phyloP scores from a whole-genome alignment of 2,329 filamentous ascomycete genomes.

The Monosporascus cannonballus region DNA sequence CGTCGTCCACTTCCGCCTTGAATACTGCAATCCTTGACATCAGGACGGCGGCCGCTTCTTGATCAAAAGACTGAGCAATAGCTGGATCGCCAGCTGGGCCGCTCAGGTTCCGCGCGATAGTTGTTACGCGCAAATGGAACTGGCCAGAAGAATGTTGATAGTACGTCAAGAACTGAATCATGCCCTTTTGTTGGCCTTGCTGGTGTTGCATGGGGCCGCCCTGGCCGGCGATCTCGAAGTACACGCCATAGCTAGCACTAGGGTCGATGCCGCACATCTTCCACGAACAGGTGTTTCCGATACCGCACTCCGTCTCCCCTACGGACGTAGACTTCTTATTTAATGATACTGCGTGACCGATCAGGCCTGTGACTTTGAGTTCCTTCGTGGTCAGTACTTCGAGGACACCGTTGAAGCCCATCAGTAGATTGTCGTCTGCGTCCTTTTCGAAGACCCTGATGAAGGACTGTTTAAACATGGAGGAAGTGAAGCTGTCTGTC shows the following conservation, averaged over 20 bases:
- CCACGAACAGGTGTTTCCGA: constrained; percentile 98
- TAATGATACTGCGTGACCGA: constrained; percentile 90
- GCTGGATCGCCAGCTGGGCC: constrained; percentile 91
- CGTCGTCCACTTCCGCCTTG: constrained; percentile 97
- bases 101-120: constrained; percentile 83
- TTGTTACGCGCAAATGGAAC: constrained; percentile 93
- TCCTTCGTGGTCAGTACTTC: constrained; percentile 98
- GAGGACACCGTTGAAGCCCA: constrained; percentile 96
- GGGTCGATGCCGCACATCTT: constrained; percentile 99
- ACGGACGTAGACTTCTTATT: constrained; percentile 98
- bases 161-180: constrained; percentile 98
- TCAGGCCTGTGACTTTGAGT: constrained; percentile 93
- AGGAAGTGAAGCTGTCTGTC: constrained; percentile 96
- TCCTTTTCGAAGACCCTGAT: constrained; percentile 97
- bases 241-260: constrained; percentile 86
- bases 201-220: constrained; percentile 80
- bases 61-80: constrained; percentile 94
- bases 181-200: constrained; percentile 81
- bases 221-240: constrained; percentile 96
- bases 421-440: constrained; percentile 84
- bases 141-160: constrained; percentile 97
- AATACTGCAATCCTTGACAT: constrained; percentile 99
- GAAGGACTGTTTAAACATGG: constrained; percentile 99
- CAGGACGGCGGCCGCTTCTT: constrained; percentile 92
- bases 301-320: constrained; percentile 95